Percentiles rank a stretch among this genome's conserved stretches.
Evolutionary conservation across 73 alveolate genomes (phyloP).

Genomic region (Paraurostyla sp.): DNA sequence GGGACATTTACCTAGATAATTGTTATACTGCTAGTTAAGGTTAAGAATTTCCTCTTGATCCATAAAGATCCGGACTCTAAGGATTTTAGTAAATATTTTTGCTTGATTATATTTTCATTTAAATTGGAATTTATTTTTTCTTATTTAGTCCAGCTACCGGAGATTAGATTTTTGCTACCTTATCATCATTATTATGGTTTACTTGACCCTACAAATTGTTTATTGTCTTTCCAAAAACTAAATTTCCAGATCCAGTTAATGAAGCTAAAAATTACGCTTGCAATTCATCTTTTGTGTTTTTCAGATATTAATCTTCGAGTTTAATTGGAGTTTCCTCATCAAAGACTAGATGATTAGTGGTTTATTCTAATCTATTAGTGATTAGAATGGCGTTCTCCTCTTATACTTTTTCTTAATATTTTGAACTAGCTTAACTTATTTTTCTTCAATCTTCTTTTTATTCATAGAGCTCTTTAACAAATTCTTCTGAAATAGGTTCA

Average conservation of each 20-base stretch:
- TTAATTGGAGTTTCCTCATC: neutral
- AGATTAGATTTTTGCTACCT: neutral
- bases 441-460: neutral
- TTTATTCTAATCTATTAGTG: no score
- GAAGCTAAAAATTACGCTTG: no score
- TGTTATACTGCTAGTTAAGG: neutral
- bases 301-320: neutral
- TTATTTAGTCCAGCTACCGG: neutral
- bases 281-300: neutral
- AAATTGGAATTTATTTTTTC: neutral
- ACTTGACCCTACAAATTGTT: neutral
- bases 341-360: no score
- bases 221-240: constrained; percentile 11
- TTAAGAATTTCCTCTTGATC: no score
- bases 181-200: neutral
- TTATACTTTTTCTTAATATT: neutral
- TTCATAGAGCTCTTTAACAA: neutral
- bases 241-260: constrained; percentile 29
- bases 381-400: no score
- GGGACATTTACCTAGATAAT: neutral
- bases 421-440: neutral
- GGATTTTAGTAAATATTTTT: neutral
- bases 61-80: neutral
- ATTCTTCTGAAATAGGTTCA: neutral
- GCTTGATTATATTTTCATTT: neutral